phyloP scores from a whole-genome alignment of 768 basidiomycete genomes.

The Panus rudis region DNA sequence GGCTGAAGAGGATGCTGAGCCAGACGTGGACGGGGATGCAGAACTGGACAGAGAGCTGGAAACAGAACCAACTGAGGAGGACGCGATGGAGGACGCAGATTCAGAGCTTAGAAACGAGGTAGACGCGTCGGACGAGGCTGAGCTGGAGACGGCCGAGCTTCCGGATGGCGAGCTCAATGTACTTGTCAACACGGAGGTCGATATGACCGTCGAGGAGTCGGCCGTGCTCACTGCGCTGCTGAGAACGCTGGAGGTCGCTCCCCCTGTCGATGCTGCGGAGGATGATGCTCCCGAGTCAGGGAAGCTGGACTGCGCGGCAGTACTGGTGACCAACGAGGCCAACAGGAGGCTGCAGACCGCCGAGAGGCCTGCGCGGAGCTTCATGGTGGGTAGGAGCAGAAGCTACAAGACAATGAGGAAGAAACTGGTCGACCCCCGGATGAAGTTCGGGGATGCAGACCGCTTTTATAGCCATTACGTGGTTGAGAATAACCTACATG shows the following conservation, averaged over 20 bases:
- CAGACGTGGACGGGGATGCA: constrained; percentile 7
- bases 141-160: too few relatives aligned
- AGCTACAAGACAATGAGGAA: neutral
- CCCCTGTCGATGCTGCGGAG: too few relatives aligned
- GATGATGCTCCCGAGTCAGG: too few relatives aligned
- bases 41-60: constrained; percentile 5
- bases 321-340: neutral
- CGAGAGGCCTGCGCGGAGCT: constrained; percentile 8
- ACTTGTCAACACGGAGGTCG: neutral
- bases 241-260: neutral
- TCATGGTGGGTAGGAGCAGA: constrained; percentile 7
- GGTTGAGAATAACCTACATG: too few relatives aligned
- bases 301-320: too few relatives aligned
- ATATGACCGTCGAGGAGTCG: neutral
- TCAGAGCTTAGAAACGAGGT: constrained; percentile 2
- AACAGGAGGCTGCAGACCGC: constrained; percentile 8
- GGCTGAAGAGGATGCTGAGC: too few relatives aligned
- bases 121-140: neutral
- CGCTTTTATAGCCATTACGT: too few relatives aligned
- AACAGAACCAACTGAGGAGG: constrained; percentile 2
- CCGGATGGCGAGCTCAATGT: too few relatives aligned
- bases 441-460: too few relatives aligned
- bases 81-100: neutral
- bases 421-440: too few relatives aligned
- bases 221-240: neutral